phyloP scores from a whole-genome alignment of 2,329 filamentous ascomycete genomes.

The Fusarium heterosporum region DNA sequence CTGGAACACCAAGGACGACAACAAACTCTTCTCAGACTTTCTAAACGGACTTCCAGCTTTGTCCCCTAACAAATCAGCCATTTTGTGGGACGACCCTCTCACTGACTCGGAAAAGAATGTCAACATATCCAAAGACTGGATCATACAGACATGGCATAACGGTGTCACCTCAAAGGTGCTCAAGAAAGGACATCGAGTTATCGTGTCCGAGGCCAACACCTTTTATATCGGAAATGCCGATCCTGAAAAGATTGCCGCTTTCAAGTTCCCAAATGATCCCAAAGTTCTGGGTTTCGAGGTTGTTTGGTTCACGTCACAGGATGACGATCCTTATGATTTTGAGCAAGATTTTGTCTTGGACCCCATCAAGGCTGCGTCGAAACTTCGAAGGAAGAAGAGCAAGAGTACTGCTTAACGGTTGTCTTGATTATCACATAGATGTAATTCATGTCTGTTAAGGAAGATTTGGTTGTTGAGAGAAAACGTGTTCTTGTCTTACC shows the following conservation, averaged over 20 bases:
- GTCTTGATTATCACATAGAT: no score
- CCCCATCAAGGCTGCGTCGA: slow-evolving; percentile 6
- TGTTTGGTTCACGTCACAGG: slow-evolving; percentile 13
- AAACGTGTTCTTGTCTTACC: no score
- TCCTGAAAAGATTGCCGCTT: not conserved
- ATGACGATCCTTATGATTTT: slow-evolving; percentile 5
- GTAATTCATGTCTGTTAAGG: no score
- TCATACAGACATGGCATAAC: slow-evolving; percentile 21
- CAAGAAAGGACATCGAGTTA: slow-evolving; percentile 4
- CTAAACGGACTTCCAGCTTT: slow-evolving; percentile 3
- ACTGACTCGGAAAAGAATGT: slow-evolving; percentile 8
- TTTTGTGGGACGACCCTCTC: slow-evolving; percentile 14
- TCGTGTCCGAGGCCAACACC: slow-evolving; percentile 1
- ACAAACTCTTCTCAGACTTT: slow-evolving; percentile 2
- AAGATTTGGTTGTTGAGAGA: no score
- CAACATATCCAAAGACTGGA: slow-evolving; percentile 4
- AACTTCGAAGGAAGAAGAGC: not conserved
- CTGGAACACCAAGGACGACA: slow-evolving; percentile 9
- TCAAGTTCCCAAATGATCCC: not conserved
- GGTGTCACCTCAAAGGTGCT: not conserved
- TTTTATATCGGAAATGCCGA: slow-evolving; percentile 22
- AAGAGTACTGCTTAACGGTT: no score
- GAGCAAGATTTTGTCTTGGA: slow-evolving; percentile 10
- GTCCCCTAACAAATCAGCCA: not conserved
- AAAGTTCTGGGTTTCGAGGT: slow-evolving; percentile 10